Percentiles rank a stretch among this genome's conserved stretches.
These are phyloP conservation scores for Talaromyces albobiverticillius DNA, from an alignment of 2,329 filamentous ascomycete species.

Conservation along the genomic window DNA sequence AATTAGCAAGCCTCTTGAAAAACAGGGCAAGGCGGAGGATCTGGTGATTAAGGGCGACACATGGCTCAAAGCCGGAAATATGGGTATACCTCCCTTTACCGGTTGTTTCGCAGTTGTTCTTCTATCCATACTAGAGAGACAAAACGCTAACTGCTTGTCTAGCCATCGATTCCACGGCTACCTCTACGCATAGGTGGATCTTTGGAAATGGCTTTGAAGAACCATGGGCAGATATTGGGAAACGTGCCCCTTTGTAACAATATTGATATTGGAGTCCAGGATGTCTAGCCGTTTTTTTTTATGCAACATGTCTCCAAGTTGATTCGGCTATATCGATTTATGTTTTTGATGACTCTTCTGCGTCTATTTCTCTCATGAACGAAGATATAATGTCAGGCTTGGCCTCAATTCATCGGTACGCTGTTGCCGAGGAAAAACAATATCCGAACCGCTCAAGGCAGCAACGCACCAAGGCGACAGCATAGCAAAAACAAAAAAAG, in stretches of 20 bases:
- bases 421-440: too few relatives aligned
- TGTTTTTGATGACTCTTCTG: too few relatives aligned
- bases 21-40: conserved; percentile 20
- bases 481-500: too few relatives aligned
- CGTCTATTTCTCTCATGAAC: too few relatives aligned
- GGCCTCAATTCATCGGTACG: too few relatives aligned
- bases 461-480: too few relatives aligned
- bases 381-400: too few relatives aligned
- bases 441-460: too few relatives aligned
- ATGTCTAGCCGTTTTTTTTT: too few relatives aligned
- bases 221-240: conserved; percentile 34
- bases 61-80: conserved; percentile 46
- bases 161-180: conserved; percentile 4
- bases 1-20: conserved; percentile 40
- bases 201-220: conserved; percentile 41
- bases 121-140: neutral
- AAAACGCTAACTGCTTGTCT: neutral
- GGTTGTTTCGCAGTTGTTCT: neutral
- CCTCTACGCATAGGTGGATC: conserved; percentile 28
- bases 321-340: too few relatives aligned
- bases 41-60: conserved; percentile 40
- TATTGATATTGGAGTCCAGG: neutral
- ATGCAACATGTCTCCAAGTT: too few relatives aligned
- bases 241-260: conserved; percentile 17
- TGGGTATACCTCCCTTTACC: conserved; percentile 31